Evolutionary conservation across 352 stramenopile genomes (phyloP).

Genomic region (Thalassiosira sp.): DNA sequence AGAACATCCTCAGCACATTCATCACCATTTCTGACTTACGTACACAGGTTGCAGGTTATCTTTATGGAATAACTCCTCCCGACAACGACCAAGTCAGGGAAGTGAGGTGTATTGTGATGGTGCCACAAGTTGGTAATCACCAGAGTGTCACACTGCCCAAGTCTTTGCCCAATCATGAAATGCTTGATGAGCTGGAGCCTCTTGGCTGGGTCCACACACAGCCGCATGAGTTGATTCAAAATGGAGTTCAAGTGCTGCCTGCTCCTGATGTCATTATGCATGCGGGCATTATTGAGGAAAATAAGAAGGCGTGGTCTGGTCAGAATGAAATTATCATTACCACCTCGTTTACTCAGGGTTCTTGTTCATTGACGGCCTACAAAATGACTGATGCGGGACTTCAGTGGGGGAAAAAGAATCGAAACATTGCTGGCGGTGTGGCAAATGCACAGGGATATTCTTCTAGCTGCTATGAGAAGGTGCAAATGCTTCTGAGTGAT

Average conservation of each 20-base stretch:
- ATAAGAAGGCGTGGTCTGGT: conserved; percentile 92
- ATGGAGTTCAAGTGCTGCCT: conserved; percentile 85
- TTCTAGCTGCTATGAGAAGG: conserved; percentile 97
- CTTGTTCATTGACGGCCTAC: conserved; percentile 98
- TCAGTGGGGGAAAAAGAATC: conserved; percentile 98
- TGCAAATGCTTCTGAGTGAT: conserved; percentile 99
- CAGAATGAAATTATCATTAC: conserved; percentile 98
- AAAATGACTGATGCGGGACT: conserved; percentile 95
- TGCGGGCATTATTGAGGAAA: conserved; percentile 95
- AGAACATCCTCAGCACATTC: conserved; percentile 99
- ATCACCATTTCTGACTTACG: conserved; percentile 97
- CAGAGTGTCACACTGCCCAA: conserved; percentile 97
- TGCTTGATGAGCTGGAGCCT: conserved; percentile 96
- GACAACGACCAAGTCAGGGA: conserved; percentile 99
- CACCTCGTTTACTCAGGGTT: conserved; percentile 98
- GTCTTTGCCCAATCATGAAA: conserved; percentile 93
- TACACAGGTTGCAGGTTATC: conserved; percentile 96
- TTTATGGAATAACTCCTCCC: conserved; percentile 97
- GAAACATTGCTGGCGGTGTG: conserved; percentile 91
- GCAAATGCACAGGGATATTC: conserved; percentile 91
- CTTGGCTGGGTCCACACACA: conserved; percentile 99
- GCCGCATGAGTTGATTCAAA: conserved; percentile 95
- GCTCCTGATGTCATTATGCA: conserved; percentile 96
- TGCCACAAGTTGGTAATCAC: conserved; percentile 98
- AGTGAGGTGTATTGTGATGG: conserved; percentile 98